Evolutionary conservation across 2,329 filamentous ascomycete genomes (phyloP), one percentile per base, ranked within the genome.

Genomic region (Paraphoma chrysanthemicola): DNA sequence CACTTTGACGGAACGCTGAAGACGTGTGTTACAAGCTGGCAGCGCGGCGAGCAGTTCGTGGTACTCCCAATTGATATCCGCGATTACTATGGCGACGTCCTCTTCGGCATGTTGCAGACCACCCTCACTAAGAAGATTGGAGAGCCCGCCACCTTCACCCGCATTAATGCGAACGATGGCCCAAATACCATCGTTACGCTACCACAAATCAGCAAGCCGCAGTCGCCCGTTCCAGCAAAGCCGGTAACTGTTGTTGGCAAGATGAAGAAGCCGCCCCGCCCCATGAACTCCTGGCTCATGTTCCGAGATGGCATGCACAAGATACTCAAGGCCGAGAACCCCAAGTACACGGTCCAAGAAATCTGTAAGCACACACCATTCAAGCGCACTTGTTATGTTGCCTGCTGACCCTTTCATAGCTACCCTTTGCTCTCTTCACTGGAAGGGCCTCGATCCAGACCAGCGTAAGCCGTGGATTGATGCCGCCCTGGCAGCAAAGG

Each of bases 261-360:
- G 17, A 39, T 23, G 14, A 67, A 64, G 60, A 67, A 62, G 31
- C 57, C 62, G 31, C 68, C 68, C 7, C 68, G 68, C 9, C 68
- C 68, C n/a, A 69, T 68, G 68, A 70, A 70, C 41, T 68, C 66
- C 48, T 70, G 59, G 59, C 64, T 70, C 56, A 56, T 69, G 16
- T 70, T 59, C 53, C 48, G 68, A 52, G 64, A 70, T 41, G 51
- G 48, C 6, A 62, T 53, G 59, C 56, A 64, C 56, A 65, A 64
- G 59, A 31, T 57, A 30, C 51, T 67, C 41, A 68, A 68, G 45
- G 39, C 44, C 10, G 51, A 60, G 18, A 51, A 62, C 43, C 62
- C 64, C 2, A 41, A 66, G 3, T 53, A 66, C 23, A 59, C 60
- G 7, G 66, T 68, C 28, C 64, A 70, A 36, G 44, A 66, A 18